Evolutionary conservation across 768 basidiomycete species (phyloP), one percentile per base, ranked within the genome.

Genomic region (Favolaschia claudopus): DNA sequence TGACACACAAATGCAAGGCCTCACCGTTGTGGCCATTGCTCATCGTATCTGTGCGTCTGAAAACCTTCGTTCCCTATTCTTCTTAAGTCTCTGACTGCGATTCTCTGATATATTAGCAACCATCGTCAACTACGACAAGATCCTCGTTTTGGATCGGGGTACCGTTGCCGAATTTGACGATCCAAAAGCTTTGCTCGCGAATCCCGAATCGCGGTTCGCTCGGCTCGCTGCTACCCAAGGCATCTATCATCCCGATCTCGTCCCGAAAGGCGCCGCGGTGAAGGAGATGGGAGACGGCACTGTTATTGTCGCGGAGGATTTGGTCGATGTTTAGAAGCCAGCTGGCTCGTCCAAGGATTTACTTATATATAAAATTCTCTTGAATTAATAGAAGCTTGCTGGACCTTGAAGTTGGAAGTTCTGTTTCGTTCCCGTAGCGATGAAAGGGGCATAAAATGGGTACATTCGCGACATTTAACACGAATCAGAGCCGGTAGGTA

Each of bases 121-220:
- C 3, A 59, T 59, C 24, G 58, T 53, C 38, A 53, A 59, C 37
- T 59, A 59, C 29, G 58, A 59, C 39, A 59, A 59, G 58, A 59
- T 59, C 24, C 58, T 59, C 29, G 58, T 59, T 20, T 28, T 59
- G 22, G 58, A 59, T 20, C 34, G 31, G 10, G 58, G 58, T 8
- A 47, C 58, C 5, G 34, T 59, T 19, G 58, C 51, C 24, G 58
- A 59, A 45, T 59, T 59, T 22, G 58, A 59, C 27, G n/a, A 19
- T 13, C 58, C 58, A 19, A 40, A 19, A 17, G 28, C 25, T 10
- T 29, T 59, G 17, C 58, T 59, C 12, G 24, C 58, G 24, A 59
- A 59, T 17, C 51, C 58, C 17, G 50, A 48, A 19, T 59, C 58
- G 50, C 58, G 58, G 24, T 59, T 59, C 28, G 58, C 58, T 22